phyloP scores from a whole-genome alignment of 495 filamentous ascomycete species.

The Neurospora africana region DNA sequence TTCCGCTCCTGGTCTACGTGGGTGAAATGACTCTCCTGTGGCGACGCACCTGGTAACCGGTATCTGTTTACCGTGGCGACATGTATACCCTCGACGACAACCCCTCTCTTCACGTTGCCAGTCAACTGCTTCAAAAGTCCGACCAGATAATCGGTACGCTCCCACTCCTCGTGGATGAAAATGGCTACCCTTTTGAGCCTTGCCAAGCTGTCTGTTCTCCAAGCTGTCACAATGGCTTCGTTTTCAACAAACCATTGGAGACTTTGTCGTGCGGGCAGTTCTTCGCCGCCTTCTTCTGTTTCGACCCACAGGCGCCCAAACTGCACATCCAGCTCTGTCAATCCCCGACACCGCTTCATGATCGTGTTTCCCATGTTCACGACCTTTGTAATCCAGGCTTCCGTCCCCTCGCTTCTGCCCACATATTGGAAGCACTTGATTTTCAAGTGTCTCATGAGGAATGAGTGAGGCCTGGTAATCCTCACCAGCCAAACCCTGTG shows the following conservation, averaged over 20 bases:
- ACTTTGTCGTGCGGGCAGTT: background rate
- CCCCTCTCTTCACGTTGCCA: background rate
- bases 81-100: background rate
- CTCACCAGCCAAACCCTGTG: background rate
- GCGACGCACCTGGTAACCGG: background rate
- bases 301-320: background rate
- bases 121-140: background rate
- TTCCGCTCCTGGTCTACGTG: background rate
- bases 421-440: slow-evolving; percentile 13
- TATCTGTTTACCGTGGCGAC: background rate
- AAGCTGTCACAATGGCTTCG: background rate
- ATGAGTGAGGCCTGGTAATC: background rate
- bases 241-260: background rate
- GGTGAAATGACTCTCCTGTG: accelerated
- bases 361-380: slow-evolving; percentile 22
- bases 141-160: background rate
- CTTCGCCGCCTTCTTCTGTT: no score
- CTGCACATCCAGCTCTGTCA: background rate
- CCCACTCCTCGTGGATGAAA: background rate
- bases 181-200: background rate
- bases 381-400: slow-evolving; percentile 37
- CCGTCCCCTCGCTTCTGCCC: slow-evolving; percentile 30
- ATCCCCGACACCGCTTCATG: background rate
- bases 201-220: accelerated
- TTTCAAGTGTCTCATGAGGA: background rate